Conservation (phyloP, 495 filamentous ascomycete genomes). For the Podospora pseudopauciseta region DNA sequence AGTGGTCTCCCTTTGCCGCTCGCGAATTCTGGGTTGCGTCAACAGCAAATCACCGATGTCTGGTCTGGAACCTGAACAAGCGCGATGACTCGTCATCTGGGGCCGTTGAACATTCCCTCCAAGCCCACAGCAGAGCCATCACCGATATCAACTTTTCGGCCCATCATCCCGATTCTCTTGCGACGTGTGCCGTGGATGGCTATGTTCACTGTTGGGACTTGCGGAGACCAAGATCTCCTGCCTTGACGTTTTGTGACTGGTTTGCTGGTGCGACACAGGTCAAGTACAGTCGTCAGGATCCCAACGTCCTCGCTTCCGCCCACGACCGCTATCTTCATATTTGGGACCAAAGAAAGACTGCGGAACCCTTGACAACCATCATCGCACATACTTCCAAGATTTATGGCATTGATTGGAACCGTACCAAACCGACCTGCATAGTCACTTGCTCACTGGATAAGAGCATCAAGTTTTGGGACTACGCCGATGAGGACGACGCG, state of each 20-base stretch:
- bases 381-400: constrained; percentile 93
- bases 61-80: constrained; percentile 91
- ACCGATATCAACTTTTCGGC: constrained; percentile 97
- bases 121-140: constrained; percentile 85
- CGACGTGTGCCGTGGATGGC: constrained; percentile 89
- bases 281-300: constrained; percentile 88
- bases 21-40: constrained; percentile 91
- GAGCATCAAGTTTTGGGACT: constrained; percentile 95
- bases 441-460: constrained; percentile 88
- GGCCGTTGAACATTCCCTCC: constrained; percentile 81
- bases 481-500: constrained; percentile 55
- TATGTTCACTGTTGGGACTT: constrained; percentile 95
- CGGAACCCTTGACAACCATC: constrained; percentile 74
- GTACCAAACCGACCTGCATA: constrained; percentile 63
- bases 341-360: constrained; percentile 85
- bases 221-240: constrained; percentile 67
- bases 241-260: constrained; percentile 86
- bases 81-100: constrained; percentile 63
- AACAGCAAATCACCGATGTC: constrained; percentile 89
- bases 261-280: constrained; percentile 93
- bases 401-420: constrained; percentile 93
- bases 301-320: constrained; percentile 80
- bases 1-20: constrained; percentile 91
- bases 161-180: constrained; percentile 81
- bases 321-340: constrained; percentile 84